These are phyloP conservation scores for Metschnikowia arizonensis DNA, from an alignment of 805 yeast genomes.

Conservation along the genomic window DNA sequence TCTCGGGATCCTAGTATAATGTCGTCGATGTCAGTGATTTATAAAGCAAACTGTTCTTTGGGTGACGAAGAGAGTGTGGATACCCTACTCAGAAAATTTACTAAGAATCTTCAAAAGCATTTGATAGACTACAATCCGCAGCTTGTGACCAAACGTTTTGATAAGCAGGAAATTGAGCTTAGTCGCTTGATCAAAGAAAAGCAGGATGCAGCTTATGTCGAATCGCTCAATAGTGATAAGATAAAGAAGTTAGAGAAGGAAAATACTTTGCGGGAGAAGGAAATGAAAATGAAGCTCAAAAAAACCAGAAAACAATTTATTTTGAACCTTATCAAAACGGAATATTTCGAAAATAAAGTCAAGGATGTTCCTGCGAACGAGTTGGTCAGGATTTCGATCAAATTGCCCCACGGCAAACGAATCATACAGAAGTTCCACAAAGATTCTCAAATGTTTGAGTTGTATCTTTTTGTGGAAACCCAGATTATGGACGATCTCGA, in stretches of 20 bases:
- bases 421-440: constrained; percentile 42
- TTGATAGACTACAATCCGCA: constrained; percentile 36
- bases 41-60: constrained; percentile 28
- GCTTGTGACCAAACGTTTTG: constrained; percentile 33
- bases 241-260: constrained; percentile 47
- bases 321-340: constrained; percentile 12
- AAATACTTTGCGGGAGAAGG: constrained; percentile 14
- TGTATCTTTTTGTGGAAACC: constrained; percentile 49
- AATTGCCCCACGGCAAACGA: constrained; percentile 51
- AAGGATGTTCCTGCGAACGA: constrained; percentile 7
- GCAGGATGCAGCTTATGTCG: constrained; percentile 41
- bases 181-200: constrained; percentile 37
- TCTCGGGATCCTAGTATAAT: constrained; percentile 32
- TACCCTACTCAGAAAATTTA: constrained; percentile 19
- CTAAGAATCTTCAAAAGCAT: constrained; percentile 22
- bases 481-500: constrained; percentile 20
- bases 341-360: constrained; percentile 13
- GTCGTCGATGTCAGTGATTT: constrained; percentile 38
- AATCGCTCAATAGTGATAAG: constrained; percentile 48
- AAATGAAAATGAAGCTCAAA: constrained; percentile 7
- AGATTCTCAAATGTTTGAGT: constrained; percentile 38
- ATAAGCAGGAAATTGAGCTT: constrained; percentile 39
- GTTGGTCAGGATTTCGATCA: constrained; percentile 44
- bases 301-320: constrained; percentile 20
- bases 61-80: constrained; percentile 18